Conservation (phyloP, 345 rosid species). For the Carallia brachiata region DNA sequence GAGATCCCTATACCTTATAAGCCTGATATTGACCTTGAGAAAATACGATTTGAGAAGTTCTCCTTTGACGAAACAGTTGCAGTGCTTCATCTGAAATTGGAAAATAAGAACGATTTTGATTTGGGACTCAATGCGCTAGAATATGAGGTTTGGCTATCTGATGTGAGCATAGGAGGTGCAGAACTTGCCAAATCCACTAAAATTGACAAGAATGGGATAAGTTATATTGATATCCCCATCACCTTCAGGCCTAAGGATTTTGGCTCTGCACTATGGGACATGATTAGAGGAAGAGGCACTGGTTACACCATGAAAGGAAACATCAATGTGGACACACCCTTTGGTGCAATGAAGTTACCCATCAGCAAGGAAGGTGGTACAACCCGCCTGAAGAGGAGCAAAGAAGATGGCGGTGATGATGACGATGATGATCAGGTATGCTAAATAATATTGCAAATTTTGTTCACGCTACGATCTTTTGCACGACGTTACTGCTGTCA, state of each 20-base stretch:
- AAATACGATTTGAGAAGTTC: slow-evolving; percentile 72
- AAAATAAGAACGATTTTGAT: slow-evolving; percentile 86
- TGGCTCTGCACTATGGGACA: slow-evolving; percentile 98
- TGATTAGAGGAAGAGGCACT: slow-evolving; percentile 94
- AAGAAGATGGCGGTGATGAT: slow-evolving; percentile 54
- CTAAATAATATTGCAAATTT: no score
- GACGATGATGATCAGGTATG: slow-evolving; percentile 64
- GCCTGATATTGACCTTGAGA: slow-evolving; percentile 83
- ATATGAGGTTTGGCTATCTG: slow-evolving; percentile 78
- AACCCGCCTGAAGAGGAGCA: slow-evolving; percentile 80
- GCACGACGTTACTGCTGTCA: no score
- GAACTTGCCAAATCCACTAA: slow-evolving; percentile 60
- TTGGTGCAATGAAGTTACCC: slow-evolving; percentile 93
- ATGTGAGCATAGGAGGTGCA: slow-evolving; percentile 71
- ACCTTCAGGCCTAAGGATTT: slow-evolving; percentile 92
- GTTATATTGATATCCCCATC: slow-evolving; percentile 62
- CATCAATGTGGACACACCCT: slow-evolving; percentile 83
- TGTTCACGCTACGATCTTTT: no score
- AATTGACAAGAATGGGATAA: slow-evolving; percentile 69
- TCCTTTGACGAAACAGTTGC: slow-evolving; percentile 90
- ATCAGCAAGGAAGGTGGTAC: slow-evolving; percentile 90
- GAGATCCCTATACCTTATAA: slow-evolving; percentile 97
- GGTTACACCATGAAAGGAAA: slow-evolving; percentile 86
- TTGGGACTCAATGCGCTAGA: slow-evolving; percentile 77
- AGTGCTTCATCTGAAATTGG: slow-evolving; percentile 73